Conservation (phyloP, 495 filamentous ascomycete species). For the Penicilliopsis zonata region DNA sequence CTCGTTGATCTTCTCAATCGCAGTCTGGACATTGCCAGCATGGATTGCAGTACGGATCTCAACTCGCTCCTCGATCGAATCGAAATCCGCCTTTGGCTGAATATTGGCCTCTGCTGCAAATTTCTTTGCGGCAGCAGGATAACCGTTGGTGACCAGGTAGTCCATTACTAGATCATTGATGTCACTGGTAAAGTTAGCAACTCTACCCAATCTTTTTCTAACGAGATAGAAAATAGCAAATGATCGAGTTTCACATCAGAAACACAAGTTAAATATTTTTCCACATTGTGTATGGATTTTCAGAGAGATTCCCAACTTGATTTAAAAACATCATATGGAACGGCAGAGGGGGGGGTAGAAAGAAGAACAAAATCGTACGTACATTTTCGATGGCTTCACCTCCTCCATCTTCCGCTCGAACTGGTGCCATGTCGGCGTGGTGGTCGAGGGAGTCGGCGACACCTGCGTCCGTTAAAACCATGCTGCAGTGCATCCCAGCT, state of each 20-base stretch:
- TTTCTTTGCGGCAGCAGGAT: conserved; percentile 83
- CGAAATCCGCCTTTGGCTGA: conserved; percentile 52
- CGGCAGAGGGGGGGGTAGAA: conserved; percentile 3
- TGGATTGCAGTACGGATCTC: conserved; percentile 73
- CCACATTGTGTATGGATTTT: too few species aligned
- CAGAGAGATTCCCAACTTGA: conserved; percentile 99
- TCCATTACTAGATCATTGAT: conserved; percentile 95
- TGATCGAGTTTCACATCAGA: conserved; percentile 36
- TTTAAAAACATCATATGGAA: conserved; percentile 62
- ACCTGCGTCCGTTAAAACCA: conserved; percentile 41
- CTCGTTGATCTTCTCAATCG: conserved; percentile 80
- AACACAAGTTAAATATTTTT: conserved; percentile 71
- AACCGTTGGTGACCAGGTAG: conserved; percentile 92
- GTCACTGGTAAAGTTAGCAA: conserved; percentile 50
- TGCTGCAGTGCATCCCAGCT: conserved; percentile 16
- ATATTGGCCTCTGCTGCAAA: conserved; percentile 93
- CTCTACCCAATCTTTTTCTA: too few species aligned
- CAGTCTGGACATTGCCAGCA: conserved; percentile 68
- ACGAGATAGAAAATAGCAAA: conserved; percentile 6
- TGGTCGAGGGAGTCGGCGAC: conserved; percentile 51
- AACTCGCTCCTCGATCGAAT: conserved; percentile 64
- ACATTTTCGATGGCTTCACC: conserved; percentile 83
- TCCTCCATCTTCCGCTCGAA: conserved; percentile 80
- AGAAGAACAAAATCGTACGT: conserved; percentile 5
- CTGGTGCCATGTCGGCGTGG: conserved; percentile 52